These are phyloP conservation scores for Trichoderma sp. DNA, from an alignment of 2,329 filamentous ascomycete species.

Conservation along the genomic window DNA sequence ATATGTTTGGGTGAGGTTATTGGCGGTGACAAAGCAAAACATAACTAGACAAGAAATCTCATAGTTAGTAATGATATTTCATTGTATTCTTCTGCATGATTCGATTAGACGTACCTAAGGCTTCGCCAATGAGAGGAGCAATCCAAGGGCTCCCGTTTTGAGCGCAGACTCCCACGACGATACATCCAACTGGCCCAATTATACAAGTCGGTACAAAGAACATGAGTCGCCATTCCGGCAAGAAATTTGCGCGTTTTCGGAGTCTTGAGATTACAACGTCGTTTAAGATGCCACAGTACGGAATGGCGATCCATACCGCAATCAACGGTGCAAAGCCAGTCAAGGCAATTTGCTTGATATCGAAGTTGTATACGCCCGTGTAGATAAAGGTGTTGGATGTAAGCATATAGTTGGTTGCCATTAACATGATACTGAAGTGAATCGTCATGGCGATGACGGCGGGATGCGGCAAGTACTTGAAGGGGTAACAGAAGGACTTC, in stretches of 20 bases:
- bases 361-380: neutral
- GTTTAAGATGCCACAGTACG: neutral
- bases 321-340: slow-evolving; percentile 1
- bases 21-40: neutral
- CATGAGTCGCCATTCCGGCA: slow-evolving; percentile 1
- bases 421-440: neutral
- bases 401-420: slow-evolving; percentile 11
- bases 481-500: neutral
- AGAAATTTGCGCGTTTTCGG: neutral
- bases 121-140: slow-evolving; percentile 6
- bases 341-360: slow-evolving; percentile 2
- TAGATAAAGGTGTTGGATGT: slow-evolving; percentile 7
- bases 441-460: slow-evolving; percentile 2
- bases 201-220: slow-evolving; percentile 7
- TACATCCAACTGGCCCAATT: slow-evolving; percentile 10
- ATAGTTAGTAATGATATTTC: neutral
- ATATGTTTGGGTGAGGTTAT: slow-evolving; percentile 3
- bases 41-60: neutral
- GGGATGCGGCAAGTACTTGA: slow-evolving; percentile 1
- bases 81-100: neutral
- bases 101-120: neutral
- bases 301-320: slow-evolving; percentile 10
- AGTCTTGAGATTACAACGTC: slow-evolving; percentile 1
- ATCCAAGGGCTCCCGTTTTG: slow-evolving; percentile 8
- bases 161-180: slow-evolving; percentile 1